Evolutionary conservation across 495 filamentous ascomycete species (phyloP), one percentile per base, ranked within the genome.

Genomic region (Hypoxylon lenormandii): DNA sequence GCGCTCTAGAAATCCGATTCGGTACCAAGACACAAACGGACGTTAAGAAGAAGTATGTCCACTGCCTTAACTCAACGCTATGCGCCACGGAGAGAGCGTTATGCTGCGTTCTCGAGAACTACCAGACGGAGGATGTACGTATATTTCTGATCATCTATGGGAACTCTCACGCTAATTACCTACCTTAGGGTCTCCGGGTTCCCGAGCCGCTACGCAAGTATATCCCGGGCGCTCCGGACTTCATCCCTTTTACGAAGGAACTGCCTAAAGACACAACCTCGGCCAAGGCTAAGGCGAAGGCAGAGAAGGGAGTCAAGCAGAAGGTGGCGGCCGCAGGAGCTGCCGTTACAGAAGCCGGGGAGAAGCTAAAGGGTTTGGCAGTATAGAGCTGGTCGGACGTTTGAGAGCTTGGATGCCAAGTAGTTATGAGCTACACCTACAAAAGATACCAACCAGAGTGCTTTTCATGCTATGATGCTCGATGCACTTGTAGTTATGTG

Each of bases 101-200:
- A 22, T 98, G 95, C 84, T 97, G 94, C 73, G 81, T 98, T 18
- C 86, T 98, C 45, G 96, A 98, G 80, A 98, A 98, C 81, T 98
- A 92, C 79, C 95, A 98, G 81, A 92, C 87, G 2, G 89, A 95
- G 70, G 88, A 94, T 69, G 91, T 91, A 76, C 77, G 83, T 81
- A 19, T 71, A 30, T 28, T 54, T 12, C 18, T 16, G 4, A 36
- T 18, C 11, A 18, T 36, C 11, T 8, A 23, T 47, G 21, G 37
- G 36, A 42, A 70, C 66, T 37, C 26, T 47, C 15, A 37, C 19
- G 16, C 62, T 37, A 51, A 40, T 73, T 43, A 8, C n/a, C 45
- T 43, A 8, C n/a, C 45, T 6, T 13, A 93, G 87, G 94, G 94
- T 50, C 85, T 97, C 69, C 87, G 85, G 46, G 91, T 98, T 51